Base-by-base conservation (phyloP, 2,329 filamentous ascomycete genomes). In the Mycosphaerelloides madeirae region DNA sequence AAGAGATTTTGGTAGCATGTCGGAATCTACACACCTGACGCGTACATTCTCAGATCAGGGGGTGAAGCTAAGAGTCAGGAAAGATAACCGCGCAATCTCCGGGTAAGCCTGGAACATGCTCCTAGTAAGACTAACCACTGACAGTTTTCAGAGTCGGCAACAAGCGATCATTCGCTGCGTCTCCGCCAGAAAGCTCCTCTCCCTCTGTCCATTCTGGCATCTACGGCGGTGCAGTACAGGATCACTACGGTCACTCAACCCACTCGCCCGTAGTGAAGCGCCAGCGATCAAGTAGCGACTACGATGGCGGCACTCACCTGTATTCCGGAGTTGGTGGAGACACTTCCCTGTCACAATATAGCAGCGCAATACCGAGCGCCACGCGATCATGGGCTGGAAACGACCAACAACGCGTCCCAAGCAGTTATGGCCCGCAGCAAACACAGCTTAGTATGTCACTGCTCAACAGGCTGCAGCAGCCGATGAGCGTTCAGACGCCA, bases 1-100 rank as follows among this genome's bases (percentile, higher is more conserved):
- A 76, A 2, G 90, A 88, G 80, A 81, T 43, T 93, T 87, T 61
- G 82, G 83, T 9, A 86, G 88, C 28, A 83, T 93, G 78, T 75
- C 79, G 35, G 85, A 91, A 64, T 94, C 87, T 1, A 93, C 87
- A 0, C 81, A 83, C 54, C 69, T 95, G 33, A 93, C 88, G 1
- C 78, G 87, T 40, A 82, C 84, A 0, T 91, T 95, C 65, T 85
- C 85, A 52, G 88, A 95, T 57, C 88, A 95, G 63, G 89, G 89
- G 7, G 86, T 95, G 12, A 83, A 87, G 40, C 71, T 95, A 25
- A 78, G 88, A 41, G 75, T 95, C 36, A 80, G 88, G 43, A 95
- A 95, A 63, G 88, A 95, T 65, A 84, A 86, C 34, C 76, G 86
- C 18, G 57, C 50, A 18, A 51, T 52, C 29, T 49, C 49, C 20